A percentile compares a stretch with the other conserved stretches of the same genome.
Conservation (phyloP, 805 yeast species). For the Candida saitoana region DNA sequence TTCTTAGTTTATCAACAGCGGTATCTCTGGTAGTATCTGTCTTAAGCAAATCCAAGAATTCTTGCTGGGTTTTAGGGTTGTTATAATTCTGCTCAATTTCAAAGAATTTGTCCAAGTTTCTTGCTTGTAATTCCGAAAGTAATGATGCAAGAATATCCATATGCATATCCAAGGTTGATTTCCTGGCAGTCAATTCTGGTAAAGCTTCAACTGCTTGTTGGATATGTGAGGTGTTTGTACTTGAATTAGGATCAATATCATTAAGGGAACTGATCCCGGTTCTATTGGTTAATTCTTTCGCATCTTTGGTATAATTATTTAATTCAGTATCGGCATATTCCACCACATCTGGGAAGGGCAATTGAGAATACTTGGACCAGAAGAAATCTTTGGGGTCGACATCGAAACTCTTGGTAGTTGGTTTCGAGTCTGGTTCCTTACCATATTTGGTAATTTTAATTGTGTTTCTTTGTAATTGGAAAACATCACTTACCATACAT, state of each 20-base stretch:
- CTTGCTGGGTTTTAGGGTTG: constrained; percentile 54
- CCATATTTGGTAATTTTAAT: constrained; percentile 50
- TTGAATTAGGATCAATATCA: constrained; percentile 59
- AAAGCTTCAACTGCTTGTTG: constrained; percentile 87
- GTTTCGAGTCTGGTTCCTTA: constrained; percentile 22
- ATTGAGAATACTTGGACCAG: constrained; percentile 77
- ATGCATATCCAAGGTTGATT: constrained; percentile 88
- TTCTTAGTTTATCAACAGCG: constrained; percentile 77
- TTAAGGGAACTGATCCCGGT: constrained; percentile 70
- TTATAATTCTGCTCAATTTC: constrained; percentile 85
- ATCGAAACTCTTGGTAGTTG: constrained; percentile 63
- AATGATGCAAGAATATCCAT: constrained; percentile 90
- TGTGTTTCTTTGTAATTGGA: constrained; percentile 76
- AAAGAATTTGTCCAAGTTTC: constrained; percentile 83
- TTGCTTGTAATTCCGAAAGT: constrained; percentile 78
- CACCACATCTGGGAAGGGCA: constrained; percentile 98
- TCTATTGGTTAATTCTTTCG: constrained; percentile 75
- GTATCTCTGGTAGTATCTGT: constrained; percentile 53
- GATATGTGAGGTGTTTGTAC: constrained; percentile 60
- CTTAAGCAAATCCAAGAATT: constrained; percentile 56
- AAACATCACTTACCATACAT: constrained; percentile 91
- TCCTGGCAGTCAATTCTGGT: constrained; percentile 88
- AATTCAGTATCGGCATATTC: constrained; percentile 89
- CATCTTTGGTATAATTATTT: constrained; percentile 77
- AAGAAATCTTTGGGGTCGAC: constrained; percentile 91